Evolutionary conservation across 108 stramenopile species (phyloP).

Genomic region (Conticribra weissflogii): DNA sequence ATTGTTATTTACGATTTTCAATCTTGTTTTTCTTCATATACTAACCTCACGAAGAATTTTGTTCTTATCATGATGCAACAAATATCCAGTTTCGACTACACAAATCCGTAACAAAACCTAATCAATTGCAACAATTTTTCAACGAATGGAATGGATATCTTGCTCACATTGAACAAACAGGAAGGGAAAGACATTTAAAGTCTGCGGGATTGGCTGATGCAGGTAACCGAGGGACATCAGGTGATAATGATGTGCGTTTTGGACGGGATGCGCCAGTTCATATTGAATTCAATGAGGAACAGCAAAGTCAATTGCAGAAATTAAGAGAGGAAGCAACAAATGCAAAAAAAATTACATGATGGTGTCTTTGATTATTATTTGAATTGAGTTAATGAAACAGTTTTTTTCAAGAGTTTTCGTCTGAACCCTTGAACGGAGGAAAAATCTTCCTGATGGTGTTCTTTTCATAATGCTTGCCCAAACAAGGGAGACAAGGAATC

Average conservation of each 20-base stretch:
- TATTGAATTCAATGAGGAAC: conserved; percentile 68
- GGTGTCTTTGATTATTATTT: too few relatives aligned
- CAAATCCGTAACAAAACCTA: conserved; percentile 57
- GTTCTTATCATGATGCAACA: not conserved
- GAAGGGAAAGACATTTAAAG: conserved; percentile 44
- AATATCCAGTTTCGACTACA: conserved; percentile 61
- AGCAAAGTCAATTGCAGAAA: conserved; percentile 65
- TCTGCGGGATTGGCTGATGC: conserved; percentile 41
- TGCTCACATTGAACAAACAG: conserved; percentile 61
- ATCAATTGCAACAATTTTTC: conserved; percentile 63
- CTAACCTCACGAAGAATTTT: not conserved
- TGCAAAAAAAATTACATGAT: conserved; percentile 8
- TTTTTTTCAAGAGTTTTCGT: not conserved
- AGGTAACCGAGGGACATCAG: not conserved
- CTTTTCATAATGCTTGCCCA: too few relatives aligned
- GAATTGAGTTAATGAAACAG: not conserved
- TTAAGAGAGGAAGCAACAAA: conserved; percentile 63
- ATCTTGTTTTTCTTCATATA: not conserved
- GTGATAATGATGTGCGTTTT: conserved; percentile 37
- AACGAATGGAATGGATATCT: conserved; percentile 71
- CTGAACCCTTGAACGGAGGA: too few relatives aligned
- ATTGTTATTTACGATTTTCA: not conserved
- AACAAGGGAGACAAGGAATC: too few relatives aligned
- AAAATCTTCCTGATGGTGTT: too few relatives aligned
- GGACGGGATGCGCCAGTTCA: conserved; percentile 59